phyloP scores from a whole-genome alignment of 805 yeast species.

The Metschnikowia hibisci region DNA sequence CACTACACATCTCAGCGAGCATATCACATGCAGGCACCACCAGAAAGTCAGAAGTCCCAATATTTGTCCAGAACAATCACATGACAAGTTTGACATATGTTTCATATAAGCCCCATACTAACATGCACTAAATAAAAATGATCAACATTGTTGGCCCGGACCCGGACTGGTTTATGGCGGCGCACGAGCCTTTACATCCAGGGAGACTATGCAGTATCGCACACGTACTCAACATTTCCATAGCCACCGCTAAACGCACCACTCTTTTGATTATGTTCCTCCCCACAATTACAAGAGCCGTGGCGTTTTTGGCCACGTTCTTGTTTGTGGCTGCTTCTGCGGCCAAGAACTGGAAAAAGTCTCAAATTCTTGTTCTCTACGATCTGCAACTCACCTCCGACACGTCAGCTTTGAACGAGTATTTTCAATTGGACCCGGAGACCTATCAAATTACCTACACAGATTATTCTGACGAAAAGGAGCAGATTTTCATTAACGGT shows the following conservation, averaged over 20 bases:
- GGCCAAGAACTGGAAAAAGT: conserved; percentile 5
- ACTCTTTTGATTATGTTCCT: conserved; percentile 9
- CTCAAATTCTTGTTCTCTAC: conserved; percentile 30
- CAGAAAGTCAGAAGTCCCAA: neutral
- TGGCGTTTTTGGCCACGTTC: conserved; percentile 12
- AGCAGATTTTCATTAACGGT: conserved; percentile 23
- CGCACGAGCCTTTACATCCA: neutral
- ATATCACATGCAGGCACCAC: neutral
- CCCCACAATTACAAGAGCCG: conserved; percentile 14
- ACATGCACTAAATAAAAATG: too few relatives aligned
- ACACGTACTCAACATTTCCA: conserved; percentile 15
- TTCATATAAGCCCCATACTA: too few relatives aligned
- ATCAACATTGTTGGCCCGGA: too few relatives aligned
- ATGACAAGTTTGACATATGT: too few relatives aligned
- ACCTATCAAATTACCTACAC: conserved; percentile 19
- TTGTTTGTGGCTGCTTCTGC: conserved; percentile 9
- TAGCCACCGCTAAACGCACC: neutral
- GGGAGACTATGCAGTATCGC: conserved; percentile 15
- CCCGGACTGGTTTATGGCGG: too few relatives aligned
- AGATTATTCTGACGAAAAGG: conserved; percentile 20
- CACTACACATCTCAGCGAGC: conserved; percentile 1
- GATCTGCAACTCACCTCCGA: conserved; percentile 24
- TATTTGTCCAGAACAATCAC: too few relatives aligned
- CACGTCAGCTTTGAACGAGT: conserved; percentile 7
- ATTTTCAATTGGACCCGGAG: conserved; percentile 11